Base-by-base conservation (phyloP, 352 stramenopile genomes). In the Pythium myriotylum region DNA sequence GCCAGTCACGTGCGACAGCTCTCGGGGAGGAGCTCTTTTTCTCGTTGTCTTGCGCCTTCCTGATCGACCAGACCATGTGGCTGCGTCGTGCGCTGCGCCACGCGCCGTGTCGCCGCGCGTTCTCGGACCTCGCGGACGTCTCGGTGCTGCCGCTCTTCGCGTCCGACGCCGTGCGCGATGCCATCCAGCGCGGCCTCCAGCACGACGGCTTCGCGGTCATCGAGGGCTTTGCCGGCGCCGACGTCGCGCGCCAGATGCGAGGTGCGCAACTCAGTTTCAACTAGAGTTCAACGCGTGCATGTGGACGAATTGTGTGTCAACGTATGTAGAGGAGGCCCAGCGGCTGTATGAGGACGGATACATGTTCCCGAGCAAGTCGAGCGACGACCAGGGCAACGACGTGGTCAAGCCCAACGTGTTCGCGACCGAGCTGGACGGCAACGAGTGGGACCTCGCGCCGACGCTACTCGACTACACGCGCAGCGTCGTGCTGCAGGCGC, bases 331-430 rank as follows among this genome's bases (percentile, higher is more conserved):
- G 24, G 74, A 83, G 53, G 68, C 74, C 10, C 61, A 83, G 54
- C 72, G 69, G 0, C 51, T 83, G 46, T 83, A 77, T 43, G 72
- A 77, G 26, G 67, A 76, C 29, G 74, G 74, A 2, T 65, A 68
- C 65, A 83, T 83, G 74, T 83, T 83, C 61, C 74, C 76, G 49
- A 79, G 68, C 70, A 68, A 73, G 22, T 83, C 74, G 50, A 74
- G 62, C 42, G 74, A 83, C 64, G 74, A 77, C 48, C 55, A 75
- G 5, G 74, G 74, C 39, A 62, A 68, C 6, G 48, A 66, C 23
- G 76, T 79, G 57, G 55, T 72, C 47, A 83, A 83, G 54, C 51
- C 67, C 35, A 79, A 79, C 65, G 74, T 83, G 32, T 83, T 79
- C 37, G 74, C 74, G 20, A 81, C 74, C 0, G 74, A 83, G 56